phyloP scores from a whole-genome alignment of 305 asterid genomes.

The Fraxinus paxiana region DNA sequence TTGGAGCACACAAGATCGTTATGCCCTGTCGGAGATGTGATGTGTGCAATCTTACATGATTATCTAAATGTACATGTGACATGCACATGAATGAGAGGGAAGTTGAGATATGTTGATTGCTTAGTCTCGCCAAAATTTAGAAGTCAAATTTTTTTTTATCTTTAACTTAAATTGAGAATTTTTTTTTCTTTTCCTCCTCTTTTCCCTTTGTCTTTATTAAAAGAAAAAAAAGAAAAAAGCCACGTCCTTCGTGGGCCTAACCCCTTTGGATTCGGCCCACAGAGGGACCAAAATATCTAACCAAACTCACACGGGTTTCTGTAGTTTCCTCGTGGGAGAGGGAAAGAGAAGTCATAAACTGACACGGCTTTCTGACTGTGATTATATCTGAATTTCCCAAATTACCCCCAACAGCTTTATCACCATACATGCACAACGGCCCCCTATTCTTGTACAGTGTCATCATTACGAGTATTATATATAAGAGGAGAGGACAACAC shows the following conservation, averaged over 20 bases:
- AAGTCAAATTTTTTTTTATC: neutral
- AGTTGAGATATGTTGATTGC: neutral
- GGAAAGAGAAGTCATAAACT: neutral
- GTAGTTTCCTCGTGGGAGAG: neutral
- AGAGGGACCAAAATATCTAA: neutral
- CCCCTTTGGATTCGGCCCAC: neutral
- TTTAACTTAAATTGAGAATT: neutral
- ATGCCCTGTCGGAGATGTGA: neutral
- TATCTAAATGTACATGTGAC: neutral
- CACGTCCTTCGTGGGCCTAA: neutral
- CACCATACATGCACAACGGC: slow-evolving; percentile 20
- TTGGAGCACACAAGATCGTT: neutral
- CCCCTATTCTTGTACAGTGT: neutral
- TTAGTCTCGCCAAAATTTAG: neutral
- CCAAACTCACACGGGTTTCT: neutral
- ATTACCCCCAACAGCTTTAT: slow-evolving; percentile 18
- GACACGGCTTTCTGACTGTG: neutral
- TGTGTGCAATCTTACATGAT: neutral
- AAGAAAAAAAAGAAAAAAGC: no score
- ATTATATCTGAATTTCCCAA: slow-evolving; percentile 5
- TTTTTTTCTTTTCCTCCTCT: no score
- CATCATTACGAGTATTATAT: neutral
- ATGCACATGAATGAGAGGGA: neutral
- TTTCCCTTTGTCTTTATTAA: neutral
- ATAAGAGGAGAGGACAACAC: neutral